These are phyloP conservation scores for Nematodospora anomalae DNA, from an alignment of 1,139 yeast species.

Conservation along the genomic window DNA sequence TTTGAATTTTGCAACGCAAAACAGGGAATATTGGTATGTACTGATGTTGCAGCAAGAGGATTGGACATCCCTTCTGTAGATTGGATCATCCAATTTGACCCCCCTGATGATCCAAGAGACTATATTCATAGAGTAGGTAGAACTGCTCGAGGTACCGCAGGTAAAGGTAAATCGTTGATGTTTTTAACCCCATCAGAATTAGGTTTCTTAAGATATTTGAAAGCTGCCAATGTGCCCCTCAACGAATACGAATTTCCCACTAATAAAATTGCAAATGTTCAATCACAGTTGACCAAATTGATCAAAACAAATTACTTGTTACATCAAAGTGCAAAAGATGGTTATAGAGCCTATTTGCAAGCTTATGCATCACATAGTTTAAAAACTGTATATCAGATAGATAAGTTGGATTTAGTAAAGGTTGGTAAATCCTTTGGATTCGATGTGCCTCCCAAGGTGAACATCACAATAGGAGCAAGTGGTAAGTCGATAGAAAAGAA, in stretches of 20 bases:
- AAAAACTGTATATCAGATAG: conserved; percentile 94
- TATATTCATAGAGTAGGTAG: conserved; percentile 98
- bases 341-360: conserved; percentile 92
- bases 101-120: conserved; percentile 99
- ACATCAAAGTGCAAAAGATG: conserved; percentile 95
- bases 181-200: conserved; percentile 91
- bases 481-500: conserved; percentile 61
- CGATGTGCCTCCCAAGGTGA: conserved; percentile 94
- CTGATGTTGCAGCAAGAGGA: conserved; percentile 98
- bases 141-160: conserved; percentile 93
- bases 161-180: conserved; percentile 93
- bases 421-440: conserved; percentile 96
- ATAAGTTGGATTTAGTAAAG: conserved; percentile 87
- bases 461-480: conserved; percentile 92
- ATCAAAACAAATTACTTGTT: conserved; percentile 91
- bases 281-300: conserved; percentile 85
- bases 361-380: conserved; percentile 96
- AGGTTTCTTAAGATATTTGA: conserved; percentile 90
- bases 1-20: conserved; percentile 97
- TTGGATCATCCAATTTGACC: conserved; percentile 97
- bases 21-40: conserved; percentile 88
- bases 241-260: conserved; percentile 96
- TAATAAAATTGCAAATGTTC: conserved; percentile 92
- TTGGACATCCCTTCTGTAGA: conserved; percentile 96
- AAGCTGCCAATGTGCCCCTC: conserved; percentile 95